These are phyloP conservation scores for Mycothermus thermophilus DNA, from an alignment of 495 filamentous ascomycete genomes.

Conservation along the genomic window DNA sequence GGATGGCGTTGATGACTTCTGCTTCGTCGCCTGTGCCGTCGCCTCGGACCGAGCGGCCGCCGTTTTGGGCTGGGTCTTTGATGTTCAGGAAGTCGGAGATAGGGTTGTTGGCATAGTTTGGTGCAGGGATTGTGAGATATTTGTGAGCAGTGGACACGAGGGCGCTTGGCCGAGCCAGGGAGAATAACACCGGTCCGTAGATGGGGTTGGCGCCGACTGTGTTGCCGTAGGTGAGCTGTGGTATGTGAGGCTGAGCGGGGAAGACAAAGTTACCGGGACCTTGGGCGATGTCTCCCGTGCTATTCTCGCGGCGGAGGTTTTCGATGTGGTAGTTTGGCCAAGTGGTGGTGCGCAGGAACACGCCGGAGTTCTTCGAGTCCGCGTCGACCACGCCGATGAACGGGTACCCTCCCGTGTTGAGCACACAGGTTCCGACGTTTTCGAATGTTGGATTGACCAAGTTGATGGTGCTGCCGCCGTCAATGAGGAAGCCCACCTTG, in stretches of 20 bases:
- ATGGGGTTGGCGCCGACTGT: slow-evolving; percentile 46
- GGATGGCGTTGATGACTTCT: slow-evolving; percentile 24
- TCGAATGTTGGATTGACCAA: slow-evolving; percentile 35
- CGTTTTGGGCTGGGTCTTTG: slow-evolving; percentile 30
- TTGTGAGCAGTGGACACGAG: slow-evolving; percentile 21
- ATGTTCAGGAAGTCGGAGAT: slow-evolving; percentile 30
- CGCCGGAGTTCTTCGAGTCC: slow-evolving; percentile 27
- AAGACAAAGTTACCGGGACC: slow-evolving; percentile 16
- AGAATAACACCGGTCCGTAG: slow-evolving; percentile 37
- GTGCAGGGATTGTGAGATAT: slow-evolving; percentile 23
- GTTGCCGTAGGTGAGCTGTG: slow-evolving; percentile 33
- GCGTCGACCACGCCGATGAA: slow-evolving; percentile 30
- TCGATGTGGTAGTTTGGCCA: slow-evolving; percentile 30
- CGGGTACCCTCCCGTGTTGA: slow-evolving; percentile 34
- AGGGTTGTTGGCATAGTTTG: slow-evolving; percentile 24
- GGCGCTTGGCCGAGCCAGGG: slow-evolving; percentile 12
- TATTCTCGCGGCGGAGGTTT: slow-evolving; percentile 28
- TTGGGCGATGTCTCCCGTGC: slow-evolving; percentile 17
- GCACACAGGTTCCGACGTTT: slow-evolving; percentile 42
- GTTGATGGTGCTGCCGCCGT: slow-evolving; percentile 43
- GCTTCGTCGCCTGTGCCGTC: slow-evolving; percentile 27
- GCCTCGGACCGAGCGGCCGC: slow-evolving; percentile 23
- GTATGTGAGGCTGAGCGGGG: slow-evolving; percentile 12
- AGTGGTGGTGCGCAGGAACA: slow-evolving; percentile 21
- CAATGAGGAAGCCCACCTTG: slow-evolving; percentile 47